Evolutionary conservation across 2,329 filamentous ascomycete genomes (phyloP).

Genomic region (Parasarocladium wereldwijsianum): DNA sequence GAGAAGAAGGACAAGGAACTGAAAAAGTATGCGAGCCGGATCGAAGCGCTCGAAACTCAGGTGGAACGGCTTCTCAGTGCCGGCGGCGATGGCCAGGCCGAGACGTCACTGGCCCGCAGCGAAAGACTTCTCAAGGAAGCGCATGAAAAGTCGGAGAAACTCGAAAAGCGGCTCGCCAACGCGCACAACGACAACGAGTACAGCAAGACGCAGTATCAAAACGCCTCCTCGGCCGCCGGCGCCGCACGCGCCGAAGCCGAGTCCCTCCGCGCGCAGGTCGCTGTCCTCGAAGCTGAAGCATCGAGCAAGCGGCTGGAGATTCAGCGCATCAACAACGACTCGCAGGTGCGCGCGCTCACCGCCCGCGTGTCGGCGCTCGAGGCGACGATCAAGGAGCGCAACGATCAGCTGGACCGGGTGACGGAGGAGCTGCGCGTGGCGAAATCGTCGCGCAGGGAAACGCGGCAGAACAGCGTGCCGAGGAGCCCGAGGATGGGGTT

Average conservation of each 20-base stretch:
- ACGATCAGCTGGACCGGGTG: constrained; percentile 31
- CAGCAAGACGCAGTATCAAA: constrained; percentile 42
- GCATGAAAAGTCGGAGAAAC: constrained; percentile 21
- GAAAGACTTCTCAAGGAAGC: constrained; percentile 21
- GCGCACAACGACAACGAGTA: constrained; percentile 39
- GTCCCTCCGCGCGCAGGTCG: constrained; percentile 25
- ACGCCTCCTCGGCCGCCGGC: constrained; percentile 32
- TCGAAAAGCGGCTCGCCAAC: constrained; percentile 25
- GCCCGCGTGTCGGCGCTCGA: constrained; percentile 26
- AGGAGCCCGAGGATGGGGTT: constrained; percentile 39
- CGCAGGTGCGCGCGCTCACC: constrained; percentile 18
- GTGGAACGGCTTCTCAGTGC: constrained; percentile 14
- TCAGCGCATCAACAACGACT: constrained; percentile 28
- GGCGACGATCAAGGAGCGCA: constrained; percentile 30
- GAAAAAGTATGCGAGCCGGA: constrained; percentile 9
- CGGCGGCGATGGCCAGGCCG: constrained; percentile 9
- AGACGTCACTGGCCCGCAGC: constrained; percentile 12
- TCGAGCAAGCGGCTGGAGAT: constrained; percentile 30
- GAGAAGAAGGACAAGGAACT: constrained; percentile 17
- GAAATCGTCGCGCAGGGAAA: constrained; percentile 38
- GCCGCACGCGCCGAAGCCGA: constrained; percentile 30
- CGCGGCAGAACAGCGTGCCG: constrained; percentile 39
- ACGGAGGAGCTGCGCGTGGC: constrained; percentile 33
- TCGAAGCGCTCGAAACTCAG: constrained; percentile 20
- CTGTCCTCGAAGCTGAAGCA: constrained; percentile 25